Conservation (phyloP, 495 filamentous ascomycete species). For the Penicillium macrosclerotiorum region DNA sequence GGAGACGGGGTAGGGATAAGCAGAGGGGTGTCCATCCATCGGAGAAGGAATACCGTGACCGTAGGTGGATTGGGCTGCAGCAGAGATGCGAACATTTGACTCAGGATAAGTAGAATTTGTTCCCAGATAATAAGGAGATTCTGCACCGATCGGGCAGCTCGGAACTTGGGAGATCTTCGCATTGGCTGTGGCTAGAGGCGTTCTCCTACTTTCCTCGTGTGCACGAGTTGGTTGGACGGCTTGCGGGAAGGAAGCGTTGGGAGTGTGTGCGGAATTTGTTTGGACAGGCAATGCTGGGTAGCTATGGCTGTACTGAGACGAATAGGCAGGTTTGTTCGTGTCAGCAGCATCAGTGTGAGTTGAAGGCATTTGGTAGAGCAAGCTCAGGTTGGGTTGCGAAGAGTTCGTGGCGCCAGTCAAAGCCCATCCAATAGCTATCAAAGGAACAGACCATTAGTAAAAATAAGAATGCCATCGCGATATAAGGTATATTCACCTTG, state of each 20-base stretch:
- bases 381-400: constrained; percentile 72
- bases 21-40: constrained; percentile 18
- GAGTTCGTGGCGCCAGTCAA: constrained; percentile 80
- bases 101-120: constrained; percentile 29
- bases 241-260: constrained; percentile 24
- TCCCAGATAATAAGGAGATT: constrained; percentile 31
- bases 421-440: constrained; percentile 67
- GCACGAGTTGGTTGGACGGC: constrained; percentile 14
- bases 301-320: constrained; percentile 37
- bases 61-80: constrained; percentile 44
- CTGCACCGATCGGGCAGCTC: constrained; percentile 10
- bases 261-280: constrained; percentile 15
- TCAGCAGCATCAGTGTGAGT: constrained; percentile 18
- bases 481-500: constrained; percentile 39
- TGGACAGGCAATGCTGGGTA: constrained; percentile 27
- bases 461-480: not conserved
- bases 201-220: constrained; percentile 13
- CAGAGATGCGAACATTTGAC: constrained; percentile 22
- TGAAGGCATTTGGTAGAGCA: constrained; percentile 62
- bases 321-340: constrained; percentile 22
- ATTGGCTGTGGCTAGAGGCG: constrained; percentile 16
- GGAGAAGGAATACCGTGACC: constrained; percentile 45
- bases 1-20: constrained; percentile 27
- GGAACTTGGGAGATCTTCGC: constrained; percentile 22
- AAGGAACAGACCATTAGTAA: not conserved